Base-by-base conservation (phyloP, 176 grass and related monocot species). In the Tillandsia leiboldiana region DNA sequence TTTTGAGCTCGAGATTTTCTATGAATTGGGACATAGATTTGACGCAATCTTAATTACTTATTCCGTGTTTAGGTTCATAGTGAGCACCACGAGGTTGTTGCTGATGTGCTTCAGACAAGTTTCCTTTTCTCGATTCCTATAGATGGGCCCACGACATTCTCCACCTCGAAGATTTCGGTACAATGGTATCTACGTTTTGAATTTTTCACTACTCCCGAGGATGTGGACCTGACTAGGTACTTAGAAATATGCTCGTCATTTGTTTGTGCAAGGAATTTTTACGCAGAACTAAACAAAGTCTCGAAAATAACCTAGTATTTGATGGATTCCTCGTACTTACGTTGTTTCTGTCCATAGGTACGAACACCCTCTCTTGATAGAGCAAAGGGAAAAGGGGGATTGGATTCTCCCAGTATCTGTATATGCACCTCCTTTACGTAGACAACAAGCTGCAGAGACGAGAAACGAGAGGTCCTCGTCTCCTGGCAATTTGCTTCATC, bases 51-150 rank as follows among this genome's bases (percentile, higher is more conserved):
- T 63, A 69, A 9, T 17, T 50, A 24, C 48, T 67, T 8, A 80
- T 14, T 74, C 27, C 33, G 1, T 72, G 69, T 47, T 68, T 78
- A 99, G 87, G 77, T 99, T 52, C 87, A 90, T 11, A 93, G 94
- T 57, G 94, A 99, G 57, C 89, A 99, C 82, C 87, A 99, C 81
- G 84, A 93, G 83, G 84, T 90, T 78, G 87, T 99, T 69, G 84
- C 77, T n/a, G 94, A 99, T 72, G 74, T 99, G 74, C 77, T 75
- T 68, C 87, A 99, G 75, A 93, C 94, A 64, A 90, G 94, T 64
- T 99, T 90, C 88, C 90, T 99, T 17, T 99, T 99, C 69, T 99
- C 94, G 23, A 69, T 93, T 79, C 89, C 94, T 67, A 86, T 90
- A 26, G 94, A 99, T 27, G 89, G 94, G 65, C 94, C 94, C 20